Evolutionary conservation across 306 rosid genomes (phyloP).

Genomic region (Quercus suber): DNA sequence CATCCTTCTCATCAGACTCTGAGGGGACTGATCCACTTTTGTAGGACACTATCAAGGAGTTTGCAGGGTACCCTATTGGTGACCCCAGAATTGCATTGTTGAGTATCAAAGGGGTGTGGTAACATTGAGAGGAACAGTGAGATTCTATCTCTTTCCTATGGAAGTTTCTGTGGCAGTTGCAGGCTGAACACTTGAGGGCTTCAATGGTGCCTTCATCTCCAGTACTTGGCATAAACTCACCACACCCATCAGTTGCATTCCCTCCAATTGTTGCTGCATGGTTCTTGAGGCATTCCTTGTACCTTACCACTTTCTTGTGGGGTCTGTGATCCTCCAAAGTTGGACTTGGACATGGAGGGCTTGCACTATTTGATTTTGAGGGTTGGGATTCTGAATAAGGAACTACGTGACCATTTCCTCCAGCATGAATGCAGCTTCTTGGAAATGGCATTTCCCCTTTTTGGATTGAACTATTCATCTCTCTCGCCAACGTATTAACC

Average conservation of each 20-base stretch:
- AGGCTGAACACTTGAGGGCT: conserved; percentile 45
- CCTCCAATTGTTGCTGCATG: conserved; percentile 63
- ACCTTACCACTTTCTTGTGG: conserved; percentile 27
- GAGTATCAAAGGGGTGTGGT: conserved; percentile 17
- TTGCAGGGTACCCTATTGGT: neutral
- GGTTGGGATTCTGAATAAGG: neutral
- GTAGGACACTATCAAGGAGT: conserved; percentile 19
- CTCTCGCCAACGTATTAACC: neutral
- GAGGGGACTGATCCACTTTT: conserved; percentile 42
- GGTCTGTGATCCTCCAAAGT: neutral
- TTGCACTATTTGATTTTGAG: neutral
- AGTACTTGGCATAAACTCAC: conserved; percentile 43
- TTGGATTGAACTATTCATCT: conserved; percentile 2
- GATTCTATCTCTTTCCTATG: conserved; percentile 45
- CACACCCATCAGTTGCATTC: conserved; percentile 58
- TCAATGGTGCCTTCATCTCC: conserved; percentile 46
- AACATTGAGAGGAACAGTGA: conserved; percentile 2
- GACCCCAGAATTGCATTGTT: neutral
- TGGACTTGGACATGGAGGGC: conserved; percentile 7
- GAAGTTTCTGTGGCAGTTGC: conserved; percentile 59
- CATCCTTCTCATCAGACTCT: conserved; percentile 35
- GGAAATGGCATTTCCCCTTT: neutral
- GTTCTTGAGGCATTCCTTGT: conserved; percentile 51
- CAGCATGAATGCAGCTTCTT: neutral
- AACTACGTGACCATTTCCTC: neutral